Percentiles rank a stretch among this genome's conserved stretches.
These are phyloP conservation scores for Pseudogymnoascus sp. DNA, from an alignment of 2,329 filamentous ascomycete species.

Conservation along the genomic window DNA sequence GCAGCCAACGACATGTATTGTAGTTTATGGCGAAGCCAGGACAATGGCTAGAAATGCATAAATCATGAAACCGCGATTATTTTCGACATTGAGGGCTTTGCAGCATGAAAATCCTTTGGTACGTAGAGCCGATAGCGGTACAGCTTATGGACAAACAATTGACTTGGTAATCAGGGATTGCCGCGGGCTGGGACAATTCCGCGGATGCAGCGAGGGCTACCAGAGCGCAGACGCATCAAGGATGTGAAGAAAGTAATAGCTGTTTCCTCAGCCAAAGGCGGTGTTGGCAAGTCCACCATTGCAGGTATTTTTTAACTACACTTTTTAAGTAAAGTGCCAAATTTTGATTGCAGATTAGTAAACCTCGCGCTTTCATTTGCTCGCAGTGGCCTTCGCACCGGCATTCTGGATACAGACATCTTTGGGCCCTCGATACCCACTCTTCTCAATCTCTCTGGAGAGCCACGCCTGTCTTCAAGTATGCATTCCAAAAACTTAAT, in stretches of 20 bases:
- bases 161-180: conserved; percentile 56
- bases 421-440: conserved; percentile 95
- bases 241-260: conserved; percentile 88
- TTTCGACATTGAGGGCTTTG: conserved; percentile 48
- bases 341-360: conserved; percentile 33
- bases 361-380: conserved; percentile 87
- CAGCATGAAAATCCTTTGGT: conserved; percentile 87
- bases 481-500: conserved; percentile 28
- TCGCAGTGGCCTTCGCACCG: conserved; percentile 69
- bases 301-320: conserved; percentile 48
- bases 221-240: conserved; percentile 70
- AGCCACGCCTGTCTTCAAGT: conserved; percentile 70
- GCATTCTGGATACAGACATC: conserved; percentile 92
- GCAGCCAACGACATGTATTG: background rate
- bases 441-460: conserved; percentile 71
- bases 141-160: background rate
- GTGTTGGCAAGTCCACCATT: conserved; percentile 95
- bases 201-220: conserved; percentile 72
- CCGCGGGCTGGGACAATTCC: conserved; percentile 70
- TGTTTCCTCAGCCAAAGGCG: conserved; percentile 95
- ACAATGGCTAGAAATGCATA: background rate
- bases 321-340: background rate
- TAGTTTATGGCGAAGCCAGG: background rate
- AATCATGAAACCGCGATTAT: conserved; percentile 34
- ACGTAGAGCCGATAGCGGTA: conserved; percentile 23